phyloP scores from a whole-genome alignment of 2,329 filamentous ascomycete species.

The Parasarocladium wereldwijsianum region DNA sequence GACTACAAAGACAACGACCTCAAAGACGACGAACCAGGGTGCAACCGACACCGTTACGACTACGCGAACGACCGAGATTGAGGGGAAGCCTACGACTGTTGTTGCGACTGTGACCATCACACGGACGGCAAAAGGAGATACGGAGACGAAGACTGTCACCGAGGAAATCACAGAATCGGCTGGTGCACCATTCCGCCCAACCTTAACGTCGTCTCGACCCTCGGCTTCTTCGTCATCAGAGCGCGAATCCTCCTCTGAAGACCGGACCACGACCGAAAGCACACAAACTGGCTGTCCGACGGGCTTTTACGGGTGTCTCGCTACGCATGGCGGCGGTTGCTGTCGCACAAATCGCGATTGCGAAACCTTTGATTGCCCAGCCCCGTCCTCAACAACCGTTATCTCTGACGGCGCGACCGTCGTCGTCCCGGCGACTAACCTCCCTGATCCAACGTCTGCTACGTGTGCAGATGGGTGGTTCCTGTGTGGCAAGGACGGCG shows the following conservation, averaged over 20 bases:
- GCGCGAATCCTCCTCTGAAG: background rate
- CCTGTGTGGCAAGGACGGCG: conserved; percentile 41
- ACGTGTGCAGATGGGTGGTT: conserved; percentile 72
- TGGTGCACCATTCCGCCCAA: conserved; percentile 9
- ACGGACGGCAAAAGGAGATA: conserved; percentile 9
- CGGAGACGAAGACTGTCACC: conserved; percentile 3
- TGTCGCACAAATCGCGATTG: conserved; percentile 82
- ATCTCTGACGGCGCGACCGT: conserved; percentile 56
- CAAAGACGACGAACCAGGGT: conserved; percentile 8
- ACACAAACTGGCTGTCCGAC: conserved; percentile 41
- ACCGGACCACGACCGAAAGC: conserved; percentile 19
- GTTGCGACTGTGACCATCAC: conserved; percentile 26
- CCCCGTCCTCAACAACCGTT: conserved; percentile 44
- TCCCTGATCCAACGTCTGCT: conserved; percentile 25
- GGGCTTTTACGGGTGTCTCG: conserved; percentile 83
- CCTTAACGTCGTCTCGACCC: conserved; percentile 9
- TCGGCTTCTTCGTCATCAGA: background rate
- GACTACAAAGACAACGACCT: conserved; percentile 6
- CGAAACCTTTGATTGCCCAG: conserved; percentile 63
- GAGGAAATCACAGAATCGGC: conserved; percentile 6
- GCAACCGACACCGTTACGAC: conserved; percentile 19
- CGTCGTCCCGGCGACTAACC: conserved; percentile 42
- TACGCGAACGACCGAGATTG: conserved; percentile 21
- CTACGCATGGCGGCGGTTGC: conserved; percentile 69
- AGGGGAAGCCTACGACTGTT: conserved; percentile 23